These are phyloP conservation scores for Aspergillus fumigatiaffinis DNA, from an alignment of 2,329 filamentous ascomycete genomes.

Conservation along the genomic window DNA sequence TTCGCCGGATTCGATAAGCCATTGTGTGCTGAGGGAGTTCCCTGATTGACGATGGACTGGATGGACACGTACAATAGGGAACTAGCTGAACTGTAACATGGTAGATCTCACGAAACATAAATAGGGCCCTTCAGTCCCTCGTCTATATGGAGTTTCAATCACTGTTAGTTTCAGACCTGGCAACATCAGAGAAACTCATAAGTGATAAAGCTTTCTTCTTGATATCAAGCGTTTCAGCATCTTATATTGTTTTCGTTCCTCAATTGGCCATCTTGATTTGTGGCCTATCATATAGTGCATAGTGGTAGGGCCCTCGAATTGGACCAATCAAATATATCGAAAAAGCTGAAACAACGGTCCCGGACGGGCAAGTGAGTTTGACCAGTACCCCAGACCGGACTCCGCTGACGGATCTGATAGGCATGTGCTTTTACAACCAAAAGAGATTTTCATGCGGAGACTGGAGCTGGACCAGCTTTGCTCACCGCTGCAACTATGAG, in stretches of 20 bases:
- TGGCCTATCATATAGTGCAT: slow-evolving; percentile 33
- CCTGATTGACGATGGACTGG: slow-evolving; percentile 25
- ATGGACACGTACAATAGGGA: slow-evolving; percentile 18
- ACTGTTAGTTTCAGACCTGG: slow-evolving; percentile 30
- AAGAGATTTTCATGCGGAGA: slow-evolving; percentile 80
- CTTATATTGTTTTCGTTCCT: slow-evolving; percentile 16
- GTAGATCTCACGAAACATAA: slow-evolving; percentile 36
- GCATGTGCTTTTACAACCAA: slow-evolving; percentile 96
- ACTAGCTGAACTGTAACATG: slow-evolving; percentile 19
- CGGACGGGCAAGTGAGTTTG: slow-evolving; percentile 32
- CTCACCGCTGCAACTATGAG: slow-evolving; percentile 88
- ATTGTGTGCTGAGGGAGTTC: slow-evolving; percentile 26
- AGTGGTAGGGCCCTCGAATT: slow-evolving; percentile 19
- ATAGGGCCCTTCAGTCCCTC: slow-evolving; percentile 32
- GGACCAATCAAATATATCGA: slow-evolving; percentile 30
- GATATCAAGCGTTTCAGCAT: slow-evolving; percentile 22
- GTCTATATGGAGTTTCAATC: slow-evolving; percentile 24
- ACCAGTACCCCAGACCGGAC: slow-evolving; percentile 16
- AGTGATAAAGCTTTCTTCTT: slow-evolving; percentile 15
- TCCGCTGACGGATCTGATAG: slow-evolving; percentile 36
- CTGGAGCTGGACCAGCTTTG: slow-evolving; percentile 93
- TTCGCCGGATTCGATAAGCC: slow-evolving; percentile 31
- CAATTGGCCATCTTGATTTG: slow-evolving; percentile 21
- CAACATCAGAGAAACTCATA: slow-evolving; percentile 19
- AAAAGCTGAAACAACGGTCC: slow-evolving; percentile 33